phyloP scores from a whole-genome alignment of 2,329 filamentous ascomycete genomes.

The Tolypocladium pustulatum region DNA sequence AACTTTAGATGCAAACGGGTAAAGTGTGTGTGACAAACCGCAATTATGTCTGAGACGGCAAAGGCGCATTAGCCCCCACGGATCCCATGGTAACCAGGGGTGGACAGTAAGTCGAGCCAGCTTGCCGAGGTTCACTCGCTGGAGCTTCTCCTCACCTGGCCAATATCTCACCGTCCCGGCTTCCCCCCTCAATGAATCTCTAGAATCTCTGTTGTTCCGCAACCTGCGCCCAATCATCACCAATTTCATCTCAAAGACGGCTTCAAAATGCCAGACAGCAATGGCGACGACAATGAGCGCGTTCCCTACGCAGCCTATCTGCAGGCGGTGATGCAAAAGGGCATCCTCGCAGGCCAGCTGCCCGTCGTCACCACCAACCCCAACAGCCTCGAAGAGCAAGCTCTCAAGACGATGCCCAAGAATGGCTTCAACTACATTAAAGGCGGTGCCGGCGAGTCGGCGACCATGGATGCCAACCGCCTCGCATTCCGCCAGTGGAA shows the following conservation, averaged over 20 bases:
- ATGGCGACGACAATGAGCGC: constrained; percentile 7
- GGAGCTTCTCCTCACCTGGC: neutral
- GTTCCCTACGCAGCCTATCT: constrained; percentile 31
- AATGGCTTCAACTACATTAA: constrained; percentile 49
- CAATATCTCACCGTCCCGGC: neutral
- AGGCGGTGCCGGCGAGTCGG: constrained; percentile 50
- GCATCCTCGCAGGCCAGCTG: constrained; percentile 34
- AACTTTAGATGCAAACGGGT: neutral
- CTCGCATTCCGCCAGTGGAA: constrained; percentile 43
- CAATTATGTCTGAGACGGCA: neutral
- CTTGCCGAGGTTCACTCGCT: neutral
- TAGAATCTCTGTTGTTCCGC: no score
- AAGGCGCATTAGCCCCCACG: neutral
- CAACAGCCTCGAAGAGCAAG: constrained; percentile 44
- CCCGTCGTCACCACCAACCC: constrained; percentile 49
- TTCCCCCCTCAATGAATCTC: neutral
- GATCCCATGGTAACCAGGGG: neutral
- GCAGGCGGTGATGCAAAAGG: constrained; percentile 38
- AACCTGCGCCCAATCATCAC: neutral
- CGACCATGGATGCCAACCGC: constrained; percentile 50
- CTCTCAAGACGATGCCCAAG: constrained; percentile 33
- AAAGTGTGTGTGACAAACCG: neutral
- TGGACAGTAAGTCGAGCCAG: neutral
- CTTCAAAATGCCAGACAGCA: constrained; percentile 8
- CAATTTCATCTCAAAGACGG: neutral